These are phyloP conservation scores for Clarireedia hainanense DNA, from an alignment of 2,329 filamentous ascomycete species.

Conservation along the genomic window DNA sequence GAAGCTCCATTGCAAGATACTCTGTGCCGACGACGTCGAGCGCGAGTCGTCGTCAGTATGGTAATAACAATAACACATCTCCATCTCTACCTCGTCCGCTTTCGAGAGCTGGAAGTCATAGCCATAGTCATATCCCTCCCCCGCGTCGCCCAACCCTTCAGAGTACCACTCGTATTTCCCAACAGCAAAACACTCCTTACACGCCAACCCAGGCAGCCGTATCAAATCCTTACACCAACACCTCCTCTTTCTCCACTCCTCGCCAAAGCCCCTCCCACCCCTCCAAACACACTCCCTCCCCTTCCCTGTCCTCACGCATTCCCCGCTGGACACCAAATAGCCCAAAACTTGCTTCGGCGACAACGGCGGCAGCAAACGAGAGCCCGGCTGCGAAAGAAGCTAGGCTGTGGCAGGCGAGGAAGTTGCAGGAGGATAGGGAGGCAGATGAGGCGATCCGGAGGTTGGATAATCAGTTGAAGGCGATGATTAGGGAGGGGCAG, in stretches of 20 bases:
- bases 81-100: neutral
- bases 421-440: conserved; percentile 65
- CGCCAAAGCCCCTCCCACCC: conserved; percentile 37
- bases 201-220: neutral
- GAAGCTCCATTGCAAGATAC: conserved; percentile 16
- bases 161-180: neutral
- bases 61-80: neutral
- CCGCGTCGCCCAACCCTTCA: neutral
- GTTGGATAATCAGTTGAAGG: conserved; percentile 71
- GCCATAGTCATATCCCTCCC: neutral
- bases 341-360: neutral
- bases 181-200: neutral
- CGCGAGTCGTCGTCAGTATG: neutral
- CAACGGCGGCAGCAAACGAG: conserved; percentile 5
- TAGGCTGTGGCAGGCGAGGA: conserved; percentile 63
- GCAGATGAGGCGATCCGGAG: conserved; percentile 71
- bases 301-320: conserved; percentile 31
- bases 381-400: conserved; percentile 51
- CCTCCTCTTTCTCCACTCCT: conserved; percentile 36
- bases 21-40: conserved; percentile 19
- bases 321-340: conserved; percentile 34
- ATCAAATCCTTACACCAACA: conserved; percentile 3
- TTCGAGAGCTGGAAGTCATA: neutral
- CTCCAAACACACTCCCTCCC: conserved; percentile 43
- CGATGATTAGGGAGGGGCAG: conserved; percentile 83